Evolutionary conservation across 352 stramenopile species (phyloP), one percentile per base, ranked within the genome.

Genomic region (Pythium angustatum): DNA sequence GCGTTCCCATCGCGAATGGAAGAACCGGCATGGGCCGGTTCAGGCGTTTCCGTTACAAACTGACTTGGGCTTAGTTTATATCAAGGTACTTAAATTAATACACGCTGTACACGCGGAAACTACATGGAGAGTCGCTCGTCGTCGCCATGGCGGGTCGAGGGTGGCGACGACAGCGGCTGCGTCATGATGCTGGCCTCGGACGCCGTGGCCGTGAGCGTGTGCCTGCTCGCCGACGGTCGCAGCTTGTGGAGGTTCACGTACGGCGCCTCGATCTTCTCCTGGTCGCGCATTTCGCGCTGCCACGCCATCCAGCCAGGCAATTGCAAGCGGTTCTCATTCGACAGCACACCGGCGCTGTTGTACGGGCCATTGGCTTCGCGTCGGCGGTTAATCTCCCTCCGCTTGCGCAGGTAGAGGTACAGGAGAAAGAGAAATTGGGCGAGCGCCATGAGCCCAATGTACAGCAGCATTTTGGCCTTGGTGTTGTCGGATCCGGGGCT

Each of bases 231-330:
- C 21, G 62, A 69, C 10, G 53, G 62, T 9, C 45, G 53, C 28
- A 69, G 47, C 38, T 52, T 56, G 49, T 69, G 38, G 21, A 69
- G 40, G 38, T 61, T 61, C 36, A 64, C 55, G 31, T 49, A 55
- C 21, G 55, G 38, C 12, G 40, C 26, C 15, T 69, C 38, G 26
- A 28, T 10, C 10, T 48, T 57, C 45, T 69, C 53, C 45, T 69
- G 56, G 31, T 43, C 40, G 14, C 56, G 64, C 26, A 71, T 26
- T 22, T 71, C 34, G 50, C 41, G 48, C 57, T 71, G 64, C 64
- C 64, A 71, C 15, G 51, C 64, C 56, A 71, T 66, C 64, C 64
- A 71, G 10, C 64, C 64, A 24, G 64, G 64, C 27, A 71, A 44
- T 43, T 71, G 21, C 5, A 71, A 57, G 21, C 64, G 64, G 47